Evolutionary conservation across 2,329 filamentous ascomycete species (phyloP).

Genomic region (Sporothrix brunneoviolacea): DNA sequence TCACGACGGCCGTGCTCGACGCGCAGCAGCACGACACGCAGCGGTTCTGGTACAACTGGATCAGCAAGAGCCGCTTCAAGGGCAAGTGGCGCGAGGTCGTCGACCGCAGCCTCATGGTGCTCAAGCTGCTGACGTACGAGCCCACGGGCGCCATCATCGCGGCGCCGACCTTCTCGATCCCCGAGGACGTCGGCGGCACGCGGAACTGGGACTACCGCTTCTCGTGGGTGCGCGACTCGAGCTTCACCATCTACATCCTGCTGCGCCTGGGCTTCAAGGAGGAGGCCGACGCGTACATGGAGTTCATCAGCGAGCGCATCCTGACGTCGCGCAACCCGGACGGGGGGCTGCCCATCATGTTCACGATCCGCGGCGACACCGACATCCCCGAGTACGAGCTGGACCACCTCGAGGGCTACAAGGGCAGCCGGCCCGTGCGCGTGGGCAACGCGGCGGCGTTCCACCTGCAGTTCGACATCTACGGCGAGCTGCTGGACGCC

Average conservation of each 20-base stretch:
- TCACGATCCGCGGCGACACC: conserved; percentile 68
- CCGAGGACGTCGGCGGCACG: conserved; percentile 63
- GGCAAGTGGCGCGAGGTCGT: conserved; percentile 69
- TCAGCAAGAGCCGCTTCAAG: conserved; percentile 61
- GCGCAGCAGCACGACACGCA: conserved; percentile 62
- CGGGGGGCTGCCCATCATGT: conserved; percentile 70
- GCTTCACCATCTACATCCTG: conserved; percentile 72
- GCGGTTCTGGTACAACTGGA: conserved; percentile 68
- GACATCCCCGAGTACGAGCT: conserved; percentile 67
- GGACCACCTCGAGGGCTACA: conserved; percentile 65
- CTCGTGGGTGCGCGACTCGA: conserved; percentile 71
- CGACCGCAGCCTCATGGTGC: conserved; percentile 61
- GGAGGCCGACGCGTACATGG: conserved; percentile 72
- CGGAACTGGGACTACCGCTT: conserved; percentile 69
- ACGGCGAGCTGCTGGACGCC: conserved; percentile 70
- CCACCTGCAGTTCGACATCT: conserved; percentile 73
- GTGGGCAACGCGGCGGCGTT: conserved; percentile 73
- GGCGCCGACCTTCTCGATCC: conserved; percentile 69
- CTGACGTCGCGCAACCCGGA: conserved; percentile 52
- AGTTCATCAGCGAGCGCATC: conserved; percentile 68
- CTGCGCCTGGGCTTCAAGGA: conserved; percentile 68
- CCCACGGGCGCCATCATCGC: conserved; percentile 73
- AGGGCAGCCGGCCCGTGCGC: conserved; percentile 62
- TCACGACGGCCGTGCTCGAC: conserved; percentile 53
- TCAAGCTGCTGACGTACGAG: conserved; percentile 72